These are phyloP conservation scores for Phaeomoniella chlamydospora DNA, from an alignment of 2,329 filamentous ascomycete species.

Conservation along the genomic window DNA sequence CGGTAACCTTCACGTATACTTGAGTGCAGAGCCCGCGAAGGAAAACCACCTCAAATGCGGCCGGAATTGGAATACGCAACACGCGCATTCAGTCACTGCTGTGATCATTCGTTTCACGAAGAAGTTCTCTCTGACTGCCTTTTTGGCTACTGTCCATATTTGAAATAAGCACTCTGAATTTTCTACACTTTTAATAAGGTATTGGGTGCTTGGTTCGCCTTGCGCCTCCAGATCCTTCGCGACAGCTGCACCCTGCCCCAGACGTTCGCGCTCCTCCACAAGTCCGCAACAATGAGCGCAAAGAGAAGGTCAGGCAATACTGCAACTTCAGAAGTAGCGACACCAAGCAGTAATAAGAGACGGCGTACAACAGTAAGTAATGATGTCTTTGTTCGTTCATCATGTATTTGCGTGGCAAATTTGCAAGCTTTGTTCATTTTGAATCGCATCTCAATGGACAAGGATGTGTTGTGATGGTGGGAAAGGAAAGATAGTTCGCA, in stretches of 20 bases:
- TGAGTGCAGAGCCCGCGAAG: no score
- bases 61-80: neutral
- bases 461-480: conserved; percentile 2
- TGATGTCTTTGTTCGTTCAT: neutral
- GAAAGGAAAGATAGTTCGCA: conserved; percentile 1
- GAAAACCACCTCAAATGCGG: neutral
- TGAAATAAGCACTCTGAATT: neutral
- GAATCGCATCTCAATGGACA: neutral
- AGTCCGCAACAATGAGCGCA: conserved; percentile 17
- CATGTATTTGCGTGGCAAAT: conserved; percentile 1
- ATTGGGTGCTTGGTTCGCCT: neutral
- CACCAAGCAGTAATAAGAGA: conserved; percentile 40
- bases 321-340: conserved; percentile 33
- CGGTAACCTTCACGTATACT: no score
- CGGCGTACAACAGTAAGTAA: conserved; percentile 43
- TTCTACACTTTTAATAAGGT: neutral
- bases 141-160: no score
- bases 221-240: neutral
- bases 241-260: neutral
- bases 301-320: conserved; percentile 42
- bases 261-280: neutral
- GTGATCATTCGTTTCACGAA: neutral
- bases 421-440: neutral
- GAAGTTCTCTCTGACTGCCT: neutral
- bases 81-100: neutral